These are phyloP conservation scores for Aureobasidium sp. DNA, from an alignment of 2,329 filamentous ascomycete genomes.

Conservation along the genomic window DNA sequence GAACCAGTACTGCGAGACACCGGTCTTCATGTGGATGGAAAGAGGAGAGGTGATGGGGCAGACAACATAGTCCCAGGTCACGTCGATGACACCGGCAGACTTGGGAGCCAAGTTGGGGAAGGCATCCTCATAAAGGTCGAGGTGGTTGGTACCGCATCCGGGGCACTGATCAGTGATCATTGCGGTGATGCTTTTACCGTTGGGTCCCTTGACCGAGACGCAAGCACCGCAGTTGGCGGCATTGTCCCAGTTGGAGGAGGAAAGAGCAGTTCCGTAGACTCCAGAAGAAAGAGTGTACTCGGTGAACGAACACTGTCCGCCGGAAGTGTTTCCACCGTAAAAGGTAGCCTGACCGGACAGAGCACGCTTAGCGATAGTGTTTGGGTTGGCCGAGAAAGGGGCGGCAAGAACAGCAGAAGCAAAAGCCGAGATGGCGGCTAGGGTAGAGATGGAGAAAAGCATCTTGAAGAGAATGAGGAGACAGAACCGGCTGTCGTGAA, in stretches of 20 bases:
- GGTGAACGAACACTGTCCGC: constrained; percentile 54
- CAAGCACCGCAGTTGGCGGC: constrained; percentile 54
- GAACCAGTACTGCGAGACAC: constrained; percentile 19
- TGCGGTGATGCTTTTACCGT: constrained; percentile 50
- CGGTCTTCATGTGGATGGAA: constrained; percentile 17
- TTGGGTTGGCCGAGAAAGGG: constrained; percentile 7
- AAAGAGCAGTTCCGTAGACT: constrained; percentile 54
- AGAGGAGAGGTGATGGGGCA: constrained; percentile 18
- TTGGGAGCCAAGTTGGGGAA: constrained; percentile 40
- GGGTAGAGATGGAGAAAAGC: constrained; percentile 15
- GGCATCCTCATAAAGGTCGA: constrained; percentile 47
- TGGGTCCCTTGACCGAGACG: constrained; percentile 46
- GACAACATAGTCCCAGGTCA: constrained; percentile 28
- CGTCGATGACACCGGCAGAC: constrained; percentile 39
- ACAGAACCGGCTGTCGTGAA: constrained; percentile 14
- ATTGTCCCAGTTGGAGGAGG: constrained; percentile 48
- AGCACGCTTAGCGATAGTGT: constrained; percentile 9
- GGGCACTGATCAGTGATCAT: constrained; percentile 57
- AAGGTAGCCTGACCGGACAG: constrained; percentile 19
- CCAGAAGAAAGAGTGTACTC: constrained; percentile 53
- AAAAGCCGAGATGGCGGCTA: constrained; percentile 14
- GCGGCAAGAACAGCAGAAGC: constrained; percentile 14
- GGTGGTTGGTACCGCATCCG: constrained; percentile 44
- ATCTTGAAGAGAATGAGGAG: constrained; percentile 14
- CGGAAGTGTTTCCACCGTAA: constrained; percentile 21